Evolutionary conservation across 176 grass and related monocot genomes (phyloP), one percentile per base, ranked within the genome.

Genomic region (maize (Zea mays)): DNA sequence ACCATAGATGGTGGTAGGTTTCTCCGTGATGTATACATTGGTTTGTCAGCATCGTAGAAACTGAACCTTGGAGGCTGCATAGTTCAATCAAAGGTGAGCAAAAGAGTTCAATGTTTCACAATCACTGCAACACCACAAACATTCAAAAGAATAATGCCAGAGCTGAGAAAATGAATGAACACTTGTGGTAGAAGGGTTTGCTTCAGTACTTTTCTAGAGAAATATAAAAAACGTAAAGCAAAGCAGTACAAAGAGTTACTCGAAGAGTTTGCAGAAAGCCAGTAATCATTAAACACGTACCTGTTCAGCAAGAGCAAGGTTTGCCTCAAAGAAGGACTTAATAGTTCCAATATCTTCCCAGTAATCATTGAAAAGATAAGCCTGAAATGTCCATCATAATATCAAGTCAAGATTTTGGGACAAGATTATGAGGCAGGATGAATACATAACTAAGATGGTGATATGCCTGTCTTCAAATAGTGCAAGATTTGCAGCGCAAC

Each of bases 301-400:
- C 82, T 98, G 77, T 51, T 86, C 85, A 51, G 87, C 81, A 38
- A 98, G 92, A 40, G 92, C 89, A 83, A 98, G 89, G 67, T 98
- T 97, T 63, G 91, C 94, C 84, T 94, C 94, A 64, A 92, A 94
- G 80, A 97, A 97, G 34, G 94, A 97, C 86, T 86, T 88, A 19
- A 94, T 94, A 3, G 94, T 97, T 16, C 91, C 89, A 62, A 97
- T 92, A 52, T 97, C 94, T 82, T 97, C 94, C 94, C 94, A 97
- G 82, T 97, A 97, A 88, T 92, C 85, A 3, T 97, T 98, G 78
- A 98, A 98, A 73, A 98, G 92, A 84, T 81, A 94, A 39, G 92
- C 96, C 96, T 98, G 83, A 69, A 76, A 80, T 21, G 17, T 57
- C 13, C 39, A 72, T 54, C 62, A 43, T 71, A 13, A 42, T 57